A percentile compares a stretch with the other conserved stretches of the same genome.
Conservation (phyloP, 139 green algal species). For the Spirogloea muscicola region DNA sequence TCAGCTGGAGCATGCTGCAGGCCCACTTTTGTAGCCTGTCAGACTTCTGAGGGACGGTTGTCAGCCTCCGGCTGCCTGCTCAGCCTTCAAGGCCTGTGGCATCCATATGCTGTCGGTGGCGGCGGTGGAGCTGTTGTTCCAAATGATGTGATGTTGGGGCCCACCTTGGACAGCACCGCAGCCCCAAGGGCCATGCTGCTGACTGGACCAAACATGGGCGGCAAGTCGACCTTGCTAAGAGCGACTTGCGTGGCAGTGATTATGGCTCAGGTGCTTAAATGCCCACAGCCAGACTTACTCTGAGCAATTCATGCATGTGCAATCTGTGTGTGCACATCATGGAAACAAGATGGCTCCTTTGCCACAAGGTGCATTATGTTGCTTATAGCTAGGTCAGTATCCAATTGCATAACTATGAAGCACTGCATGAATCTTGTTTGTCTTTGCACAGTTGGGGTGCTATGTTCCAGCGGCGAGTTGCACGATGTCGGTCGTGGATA, state of each 20-base stretch:
- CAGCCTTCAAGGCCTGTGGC: constrained; percentile 6
- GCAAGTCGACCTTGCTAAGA: constrained; percentile 90
- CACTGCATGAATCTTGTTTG: background rate
- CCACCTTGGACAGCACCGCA: background rate
- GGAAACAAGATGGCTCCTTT: background rate
- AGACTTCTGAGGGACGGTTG: background rate
- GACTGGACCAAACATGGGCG: constrained; percentile 94
- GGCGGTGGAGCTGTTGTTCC: constrained; percentile 30
- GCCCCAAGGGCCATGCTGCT: constrained; percentile 45
- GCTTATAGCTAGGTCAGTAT: background rate
- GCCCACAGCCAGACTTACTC: background rate
- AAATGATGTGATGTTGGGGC: constrained; percentile 37
- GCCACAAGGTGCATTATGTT: background rate
- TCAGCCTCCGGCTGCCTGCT: background rate
- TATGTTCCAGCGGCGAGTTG: constrained; percentile 76
- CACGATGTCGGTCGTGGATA: constrained; percentile 69
- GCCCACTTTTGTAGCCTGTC: constrained; percentile 14
- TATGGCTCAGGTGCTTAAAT: constrained; percentile 68
- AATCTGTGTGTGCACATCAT: background rate
- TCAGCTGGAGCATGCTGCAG: constrained; percentile 12
- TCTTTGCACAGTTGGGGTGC: constrained; percentile 72
- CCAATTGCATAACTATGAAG: background rate
- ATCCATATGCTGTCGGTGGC: constrained; percentile 43
- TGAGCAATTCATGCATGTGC: background rate
- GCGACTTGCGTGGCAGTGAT: constrained; percentile 82